Percentiles rank a stretch among this genome's conserved stretches.
Evolutionary conservation across 2,329 filamentous ascomycete species (phyloP).

Genomic region (Alternaria brassicicola): DNA sequence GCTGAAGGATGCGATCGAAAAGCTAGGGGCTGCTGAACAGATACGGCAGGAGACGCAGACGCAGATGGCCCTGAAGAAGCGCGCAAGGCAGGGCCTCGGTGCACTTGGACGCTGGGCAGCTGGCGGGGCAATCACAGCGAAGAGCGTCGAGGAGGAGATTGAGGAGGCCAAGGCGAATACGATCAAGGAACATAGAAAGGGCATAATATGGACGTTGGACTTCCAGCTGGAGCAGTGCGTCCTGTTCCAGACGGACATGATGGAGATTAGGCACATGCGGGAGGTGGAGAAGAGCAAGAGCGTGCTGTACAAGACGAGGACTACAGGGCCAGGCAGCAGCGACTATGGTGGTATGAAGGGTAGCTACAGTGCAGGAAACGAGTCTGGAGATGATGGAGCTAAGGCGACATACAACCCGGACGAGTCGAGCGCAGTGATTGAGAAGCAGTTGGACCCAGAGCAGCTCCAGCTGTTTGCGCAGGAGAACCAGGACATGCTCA

Average conservation of each 20-base stretch:
- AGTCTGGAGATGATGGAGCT: slow-evolving; percentile 34
- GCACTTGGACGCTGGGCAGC: slow-evolving; percentile 72
- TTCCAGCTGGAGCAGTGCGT: slow-evolving; percentile 77
- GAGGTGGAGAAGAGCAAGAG: slow-evolving; percentile 91
- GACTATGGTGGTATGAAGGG: slow-evolving; percentile 33
- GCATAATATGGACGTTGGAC: slow-evolving; percentile 81
- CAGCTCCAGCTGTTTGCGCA: slow-evolving; percentile 92
- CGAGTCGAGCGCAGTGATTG: slow-evolving; percentile 45
- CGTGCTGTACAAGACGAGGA: slow-evolving; percentile 73
- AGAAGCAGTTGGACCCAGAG: slow-evolving; percentile 73
- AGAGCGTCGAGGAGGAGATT: slow-evolving; percentile 69
- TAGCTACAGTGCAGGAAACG: slow-evolving; percentile 8
- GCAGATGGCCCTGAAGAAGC: slow-evolving; percentile 73
- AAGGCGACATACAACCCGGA: slow-evolving; percentile 33
- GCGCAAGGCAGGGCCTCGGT: slow-evolving; percentile 66
- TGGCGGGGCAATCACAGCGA: slow-evolving; percentile 57
- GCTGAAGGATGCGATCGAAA: slow-evolving; percentile 79
- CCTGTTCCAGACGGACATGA: slow-evolving; percentile 84
- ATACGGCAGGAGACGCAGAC: slow-evolving; percentile 77
- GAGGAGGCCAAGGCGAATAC: slow-evolving; percentile 75
- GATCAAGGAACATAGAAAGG: slow-evolving; percentile 75
- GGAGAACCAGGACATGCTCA: slow-evolving; percentile 90
- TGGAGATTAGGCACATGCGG: slow-evolving; percentile 83
- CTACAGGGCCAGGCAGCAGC: slow-evolving; percentile 31
- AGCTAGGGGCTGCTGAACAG: slow-evolving; percentile 80